Evolutionary conservation across 768 basidiomycete genomes (phyloP), one percentile per base, ranked within the genome.

Genomic region (Sporobolomyces phaffii): DNA sequence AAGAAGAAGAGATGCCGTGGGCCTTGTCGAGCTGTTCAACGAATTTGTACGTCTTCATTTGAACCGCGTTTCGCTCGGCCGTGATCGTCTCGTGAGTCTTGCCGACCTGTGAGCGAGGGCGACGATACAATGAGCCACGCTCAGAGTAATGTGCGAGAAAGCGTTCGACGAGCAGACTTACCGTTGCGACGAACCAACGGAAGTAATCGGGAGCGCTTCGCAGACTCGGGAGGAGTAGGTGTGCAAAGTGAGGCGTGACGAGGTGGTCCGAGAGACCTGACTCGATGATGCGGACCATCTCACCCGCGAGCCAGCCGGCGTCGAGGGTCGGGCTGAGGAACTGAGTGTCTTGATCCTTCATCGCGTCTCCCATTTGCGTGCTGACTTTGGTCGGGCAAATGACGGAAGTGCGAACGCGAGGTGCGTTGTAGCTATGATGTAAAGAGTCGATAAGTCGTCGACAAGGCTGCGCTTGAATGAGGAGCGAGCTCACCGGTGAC

Each of bases 311-410:
- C 63, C 63, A 65, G 0, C 31, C 26, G 1, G 68, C 57, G 10
- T 50, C 26, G 47, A 69, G 63, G 5, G 68, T 69, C 24, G 68
- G 68, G 5, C 34, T 47, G 28, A 69, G 38, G 62, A 69, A 69
- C 43, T 64, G 57, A 38, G 29, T 54, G 47, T 69, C 68, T 36
- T 44, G 44, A 34, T 60, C 62, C 18, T 51, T 47, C 53, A 69
- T 61, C 28, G 62, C 62, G 63, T 64, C 62, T 53, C 68, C 63
- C 49, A 69, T 56, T 34, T 64, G 62, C 5, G 68, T 69, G 13
- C 33, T 38, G 41, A 69, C 68, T 26, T 69, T 69, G 18, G 63
- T 69, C 17, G 68, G 68, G 49, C 68, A 69, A 41, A 64, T 51
- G 53, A 69, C 63, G 22, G 63, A 61, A 0, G 68, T 69, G 38